These are phyloP conservation scores for Termitomyces sp. DNA, from an alignment of 768 basidiomycete species.

Conservation along the genomic window DNA sequence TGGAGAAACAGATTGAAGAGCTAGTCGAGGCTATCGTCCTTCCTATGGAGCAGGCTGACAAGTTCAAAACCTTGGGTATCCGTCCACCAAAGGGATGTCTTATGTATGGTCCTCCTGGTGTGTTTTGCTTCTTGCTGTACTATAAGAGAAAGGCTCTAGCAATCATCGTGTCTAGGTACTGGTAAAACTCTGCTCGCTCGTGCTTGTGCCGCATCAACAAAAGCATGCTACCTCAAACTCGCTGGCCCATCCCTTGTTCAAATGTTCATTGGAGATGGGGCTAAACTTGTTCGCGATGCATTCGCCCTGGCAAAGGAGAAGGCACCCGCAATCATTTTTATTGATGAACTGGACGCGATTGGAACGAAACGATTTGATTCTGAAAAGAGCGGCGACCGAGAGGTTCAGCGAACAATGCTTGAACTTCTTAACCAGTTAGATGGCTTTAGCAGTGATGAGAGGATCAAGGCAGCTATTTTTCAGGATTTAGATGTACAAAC, in stretches of 20 bases:
- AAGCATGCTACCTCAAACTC: conserved; percentile 96
- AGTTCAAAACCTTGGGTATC: conserved; percentile 98
- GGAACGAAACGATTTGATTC: conserved; percentile 98
- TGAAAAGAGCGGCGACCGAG: conserved; percentile 97
- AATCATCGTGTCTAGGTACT: conserved; percentile 46
- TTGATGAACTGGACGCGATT: conserved; percentile 98
- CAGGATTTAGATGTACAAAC: neutral
- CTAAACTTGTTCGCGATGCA: conserved; percentile 96
- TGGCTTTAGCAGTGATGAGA: conserved; percentile 93
- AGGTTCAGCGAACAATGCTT: conserved; percentile 99
- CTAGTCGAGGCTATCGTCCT: conserved; percentile 96
- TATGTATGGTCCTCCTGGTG: conserved; percentile 98
- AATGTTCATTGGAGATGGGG: conserved; percentile 99
- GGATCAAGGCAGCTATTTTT: conserved; percentile 75
- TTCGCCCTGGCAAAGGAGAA: conserved; percentile 99
- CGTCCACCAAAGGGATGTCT: conserved; percentile 95
- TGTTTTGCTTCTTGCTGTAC: conserved; percentile 15
- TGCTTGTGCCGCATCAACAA: conserved; percentile 96
- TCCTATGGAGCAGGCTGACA: conserved; percentile 98
- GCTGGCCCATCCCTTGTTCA: conserved; percentile 97
- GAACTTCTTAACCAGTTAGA: conserved; percentile 97
- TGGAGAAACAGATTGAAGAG: conserved; percentile 99
- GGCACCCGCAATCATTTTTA: conserved; percentile 98
- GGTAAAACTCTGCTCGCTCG: conserved; percentile 97
- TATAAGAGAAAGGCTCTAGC: conserved; percentile 1